phyloP scores from a whole-genome alignment of 2,329 filamentous ascomycete species.

The Aspergillus uvarum region DNA sequence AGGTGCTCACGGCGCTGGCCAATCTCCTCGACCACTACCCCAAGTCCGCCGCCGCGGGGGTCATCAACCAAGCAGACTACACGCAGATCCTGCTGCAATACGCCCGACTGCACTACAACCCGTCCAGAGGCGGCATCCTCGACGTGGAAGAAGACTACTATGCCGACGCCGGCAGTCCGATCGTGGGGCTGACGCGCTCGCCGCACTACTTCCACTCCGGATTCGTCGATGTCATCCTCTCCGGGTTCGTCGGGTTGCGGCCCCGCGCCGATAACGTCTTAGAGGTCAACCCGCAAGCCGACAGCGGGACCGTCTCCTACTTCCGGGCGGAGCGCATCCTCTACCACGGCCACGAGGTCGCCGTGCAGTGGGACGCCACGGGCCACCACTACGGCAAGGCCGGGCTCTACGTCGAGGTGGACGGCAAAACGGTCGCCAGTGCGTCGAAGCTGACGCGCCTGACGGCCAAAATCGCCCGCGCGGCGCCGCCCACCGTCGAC shows the following conservation, averaged over 20 bases:
- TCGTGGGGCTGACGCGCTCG: conserved; percentile 45
- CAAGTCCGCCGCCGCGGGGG: conserved; percentile 20
- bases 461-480: conserved; percentile 6
- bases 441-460: conserved; percentile 11
- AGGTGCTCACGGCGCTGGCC: conserved; percentile 42
- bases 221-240: conserved; percentile 44
- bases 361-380: conserved; percentile 43
- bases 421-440: conserved; percentile 15
- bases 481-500: conserved; percentile 7
- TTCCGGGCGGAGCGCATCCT: conserved; percentile 45
- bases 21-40: conserved; percentile 47
- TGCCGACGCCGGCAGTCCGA: conserved; percentile 42
- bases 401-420: conserved; percentile 17
- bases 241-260: conserved; percentile 45
- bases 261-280: conserved; percentile 40
- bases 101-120: conserved; percentile 43
- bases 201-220: conserved; percentile 51
- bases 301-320: conserved; percentile 33
- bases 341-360: conserved; percentile 45
- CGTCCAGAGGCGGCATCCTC: conserved; percentile 26
- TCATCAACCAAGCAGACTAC: conserved; percentile 34
- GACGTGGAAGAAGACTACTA: conserved; percentile 49
- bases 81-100: conserved; percentile 40
- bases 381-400: conserved; percentile 14
- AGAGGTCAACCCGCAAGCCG: conserved; percentile 43